Evolutionary conservation across 306 rosid genomes (phyloP), one percentile per base, ranked within the genome.

Genomic region (Trifolium dubium): DNA sequence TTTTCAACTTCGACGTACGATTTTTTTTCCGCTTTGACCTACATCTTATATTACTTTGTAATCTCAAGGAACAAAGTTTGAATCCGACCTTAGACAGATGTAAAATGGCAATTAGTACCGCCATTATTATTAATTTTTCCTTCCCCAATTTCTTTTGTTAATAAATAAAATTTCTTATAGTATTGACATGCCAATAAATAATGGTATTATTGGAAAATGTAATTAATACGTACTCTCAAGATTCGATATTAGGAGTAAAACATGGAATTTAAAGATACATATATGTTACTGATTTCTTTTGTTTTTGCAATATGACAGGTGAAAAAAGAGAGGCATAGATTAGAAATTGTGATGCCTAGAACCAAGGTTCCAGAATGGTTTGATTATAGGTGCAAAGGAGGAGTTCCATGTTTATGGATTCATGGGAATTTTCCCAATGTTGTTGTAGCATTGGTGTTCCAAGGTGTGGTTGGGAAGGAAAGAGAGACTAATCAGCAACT

Each of bases 311-410:
- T 17, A 64, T 43, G 55, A 43, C 6, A 67, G 73, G 54, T 39
- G 28, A 3, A 0, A 8, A n/a, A 10, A 3, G 67, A 41, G 31
- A 43, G 6, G 6, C 10, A 2, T 4, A 32, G 15, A 55, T 8
- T 54, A 6, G 17, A 76, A 12, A 1, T 76, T 14, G 61, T 56
- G 47, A 67, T 67, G 74, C 61, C n/a, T 11, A n/a, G 6, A 46
- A 46, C n/a, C 0, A 4, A 29, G 65, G 58, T 66, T 54, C 73
- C 59, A 10, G 4, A 60, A 3, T 58, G 64, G 75, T 77, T 77
- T 59, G 44, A 59, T 35, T 60, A 2, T 1, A 5, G 29, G 0
- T 14, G n/a, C 4, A 4, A 10, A 1, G 70, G 34, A 46, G 75
- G 31, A 13, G 35, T 14, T 15, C 50, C 68, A 0, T 3, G 4